Evolutionary conservation across 2,329 filamentous ascomycete species (phyloP).

Genomic region (Cordyceps cicadae): DNA sequence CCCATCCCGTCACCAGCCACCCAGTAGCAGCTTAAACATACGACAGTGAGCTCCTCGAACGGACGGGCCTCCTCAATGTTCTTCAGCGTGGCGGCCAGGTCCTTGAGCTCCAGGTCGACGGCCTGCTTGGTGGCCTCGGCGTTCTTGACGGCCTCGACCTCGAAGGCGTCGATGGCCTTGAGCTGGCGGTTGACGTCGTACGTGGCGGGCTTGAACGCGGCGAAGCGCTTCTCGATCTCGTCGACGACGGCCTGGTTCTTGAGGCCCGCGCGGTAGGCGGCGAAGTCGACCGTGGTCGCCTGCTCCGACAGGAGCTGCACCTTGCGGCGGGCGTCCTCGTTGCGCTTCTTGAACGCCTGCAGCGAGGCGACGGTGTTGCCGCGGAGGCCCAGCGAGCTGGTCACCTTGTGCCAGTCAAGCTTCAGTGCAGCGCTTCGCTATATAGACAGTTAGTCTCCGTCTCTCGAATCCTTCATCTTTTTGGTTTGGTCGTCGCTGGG

Average conservation of each 20-base stretch:
- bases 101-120: conserved; percentile 90
- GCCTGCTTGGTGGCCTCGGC: conserved; percentile 94
- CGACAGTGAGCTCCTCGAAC: conserved; percentile 95
- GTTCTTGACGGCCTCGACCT: conserved; percentile 93
- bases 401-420: conserved; percentile 97
- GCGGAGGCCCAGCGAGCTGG: conserved; percentile 87
- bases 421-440: conserved; percentile 98
- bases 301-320: conserved; percentile 76
- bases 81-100: conserved; percentile 86
- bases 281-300: conserved; percentile 83
- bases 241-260: conserved; percentile 95
- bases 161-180: conserved; percentile 97
- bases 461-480: not conserved
- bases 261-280: conserved; percentile 79
- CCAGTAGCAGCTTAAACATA: conserved; percentile 46
- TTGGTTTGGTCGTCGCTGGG: not conserved
- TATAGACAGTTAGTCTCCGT: conserved; percentile 13
- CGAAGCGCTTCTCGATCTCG: conserved; percentile 96
- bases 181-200: conserved; percentile 92
- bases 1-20: conserved; percentile 17
- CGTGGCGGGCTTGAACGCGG: conserved; percentile 78
- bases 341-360: conserved; percentile 98
- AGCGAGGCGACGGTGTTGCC: conserved; percentile 89
- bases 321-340: conserved; percentile 96
- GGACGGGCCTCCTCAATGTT: conserved; percentile 95